phyloP scores from a whole-genome alignment of 495 filamentous ascomycete species.

The Amphirosellinia nigrospora region DNA sequence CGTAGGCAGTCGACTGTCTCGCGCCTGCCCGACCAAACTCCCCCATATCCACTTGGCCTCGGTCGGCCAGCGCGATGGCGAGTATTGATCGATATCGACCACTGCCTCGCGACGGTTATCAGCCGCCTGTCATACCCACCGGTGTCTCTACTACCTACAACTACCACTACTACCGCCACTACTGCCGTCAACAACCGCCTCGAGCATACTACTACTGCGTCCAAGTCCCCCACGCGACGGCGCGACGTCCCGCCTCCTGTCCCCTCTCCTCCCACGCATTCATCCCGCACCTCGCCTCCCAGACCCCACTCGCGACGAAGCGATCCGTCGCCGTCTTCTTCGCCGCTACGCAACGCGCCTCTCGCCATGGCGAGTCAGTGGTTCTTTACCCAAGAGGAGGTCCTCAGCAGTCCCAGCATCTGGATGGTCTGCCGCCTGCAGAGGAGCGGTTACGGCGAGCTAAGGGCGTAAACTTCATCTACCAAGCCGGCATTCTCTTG shows the following conservation, averaged over 20 bases:
- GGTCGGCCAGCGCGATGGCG: conserved; percentile 48
- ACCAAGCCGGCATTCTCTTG: conserved; percentile 89
- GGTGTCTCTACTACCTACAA: background rate
- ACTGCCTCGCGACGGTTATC: conserved; percentile 52
- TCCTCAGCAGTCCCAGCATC: conserved; percentile 80
- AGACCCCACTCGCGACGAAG: conserved; percentile 50
- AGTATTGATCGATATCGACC: conserved; percentile 59
- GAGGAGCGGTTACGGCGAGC: conserved; percentile 78
- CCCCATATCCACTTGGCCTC: conserved; percentile 18
- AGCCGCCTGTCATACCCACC: conserved; percentile 41
- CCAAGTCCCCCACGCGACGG: conserved; percentile 51
- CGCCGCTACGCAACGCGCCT: conserved; percentile 32
- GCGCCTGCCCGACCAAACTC: background rate
- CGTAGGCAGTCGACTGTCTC: background rate
- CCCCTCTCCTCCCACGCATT: conserved; percentile 57
- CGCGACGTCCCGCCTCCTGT: conserved; percentile 59
- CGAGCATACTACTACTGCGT: conserved; percentile 23
- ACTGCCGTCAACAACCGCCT: conserved; percentile 34
- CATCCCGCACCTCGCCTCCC: conserved; percentile 58
- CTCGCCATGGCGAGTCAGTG: conserved; percentile 67
- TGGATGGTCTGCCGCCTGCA: conserved; percentile 77
- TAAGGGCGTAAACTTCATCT: conserved; percentile 96
- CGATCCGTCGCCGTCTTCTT: conserved; percentile 42
- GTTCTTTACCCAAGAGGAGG: conserved; percentile 86
- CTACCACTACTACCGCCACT: background rate